Conservation (phyloP, 2,329 filamentous ascomycete genomes). For the Dothiorella sarmentorum region DNA sequence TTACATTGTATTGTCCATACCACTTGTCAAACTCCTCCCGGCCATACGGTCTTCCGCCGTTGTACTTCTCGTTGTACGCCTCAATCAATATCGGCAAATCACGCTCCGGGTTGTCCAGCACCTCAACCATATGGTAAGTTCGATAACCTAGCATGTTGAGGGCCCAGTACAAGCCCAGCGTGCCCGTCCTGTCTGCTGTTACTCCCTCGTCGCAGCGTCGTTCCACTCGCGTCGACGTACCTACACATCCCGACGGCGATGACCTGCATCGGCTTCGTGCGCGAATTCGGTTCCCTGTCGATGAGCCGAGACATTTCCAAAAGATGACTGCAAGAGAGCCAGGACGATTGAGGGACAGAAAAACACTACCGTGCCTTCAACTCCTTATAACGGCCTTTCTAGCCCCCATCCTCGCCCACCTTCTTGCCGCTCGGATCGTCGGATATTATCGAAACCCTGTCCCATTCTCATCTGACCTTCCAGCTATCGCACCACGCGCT, state of each 20-base stretch:
- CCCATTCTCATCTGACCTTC: too few species aligned
- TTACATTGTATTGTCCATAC: slow-evolving; percentile 27
- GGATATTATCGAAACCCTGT: too few species aligned
- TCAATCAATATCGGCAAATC: slow-evolving; percentile 28
- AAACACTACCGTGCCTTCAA: too few species aligned
- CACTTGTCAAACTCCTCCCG: slow-evolving; percentile 36
- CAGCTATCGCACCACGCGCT: too few species aligned
- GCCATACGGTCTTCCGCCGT: slow-evolving; percentile 26
- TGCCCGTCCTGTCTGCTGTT: not conserved
- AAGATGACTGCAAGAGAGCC: not conserved
- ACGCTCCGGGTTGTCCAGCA: not conserved
- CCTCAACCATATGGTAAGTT: not conserved
- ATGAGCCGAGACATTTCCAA: slow-evolving; percentile 1
- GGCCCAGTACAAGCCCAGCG: not conserved
- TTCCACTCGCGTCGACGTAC: not conserved
- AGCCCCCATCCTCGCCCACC: too few species aligned
- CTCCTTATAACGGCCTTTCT: too few species aligned
- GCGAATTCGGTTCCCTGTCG: not conserved
- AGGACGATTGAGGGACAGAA: too few species aligned
- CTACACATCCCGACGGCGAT: not conserved
- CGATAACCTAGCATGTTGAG: not conserved
- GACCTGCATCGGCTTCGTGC: slow-evolving; percentile 1
- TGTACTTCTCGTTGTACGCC: slow-evolving; percentile 34
- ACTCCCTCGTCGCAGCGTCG: not conserved
- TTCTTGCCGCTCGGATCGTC: too few species aligned